These are phyloP conservation scores for Exidia glandulosa DNA, from an alignment of 768 basidiomycete species.

Conservation along the genomic window DNA sequence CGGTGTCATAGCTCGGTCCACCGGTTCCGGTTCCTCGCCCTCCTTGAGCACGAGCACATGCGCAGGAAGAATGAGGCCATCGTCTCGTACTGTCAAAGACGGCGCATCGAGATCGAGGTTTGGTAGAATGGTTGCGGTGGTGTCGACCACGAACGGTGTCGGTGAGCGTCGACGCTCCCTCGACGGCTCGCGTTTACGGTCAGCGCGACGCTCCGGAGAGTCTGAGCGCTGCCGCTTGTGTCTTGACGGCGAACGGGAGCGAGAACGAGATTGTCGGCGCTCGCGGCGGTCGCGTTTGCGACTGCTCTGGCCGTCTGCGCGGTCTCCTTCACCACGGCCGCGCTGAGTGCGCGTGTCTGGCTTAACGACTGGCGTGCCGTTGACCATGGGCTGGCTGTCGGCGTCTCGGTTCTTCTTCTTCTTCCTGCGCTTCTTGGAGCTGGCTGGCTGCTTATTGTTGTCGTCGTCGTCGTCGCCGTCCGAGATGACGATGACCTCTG, in stretches of 20 bases:
- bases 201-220: neutral
- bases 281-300: neutral
- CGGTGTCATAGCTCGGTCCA: conserved; percentile 1
- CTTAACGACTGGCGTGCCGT: neutral
- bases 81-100: neutral
- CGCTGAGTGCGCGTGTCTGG: neutral
- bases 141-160: neutral
- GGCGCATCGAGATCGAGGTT: neutral
- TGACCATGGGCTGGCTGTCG: neutral
- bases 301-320: neutral
- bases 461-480: neutral
- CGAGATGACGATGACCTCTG: neutral
- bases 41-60: conserved; percentile 52
- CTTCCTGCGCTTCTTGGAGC: neutral
- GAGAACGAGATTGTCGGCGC: too few relatives aligned
- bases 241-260: neutral
- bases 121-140: neutral
- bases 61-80: conserved; percentile 45
- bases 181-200: neutral
- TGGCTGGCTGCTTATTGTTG: neutral
- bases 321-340: neutral
- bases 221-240: neutral
- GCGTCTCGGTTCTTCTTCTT: neutral
- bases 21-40: conserved; percentile 30
- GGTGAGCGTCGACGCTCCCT: neutral